phyloP scores from a whole-genome alignment of 1,284 basidiomycete genomes.

The Marasmius sp. region DNA sequence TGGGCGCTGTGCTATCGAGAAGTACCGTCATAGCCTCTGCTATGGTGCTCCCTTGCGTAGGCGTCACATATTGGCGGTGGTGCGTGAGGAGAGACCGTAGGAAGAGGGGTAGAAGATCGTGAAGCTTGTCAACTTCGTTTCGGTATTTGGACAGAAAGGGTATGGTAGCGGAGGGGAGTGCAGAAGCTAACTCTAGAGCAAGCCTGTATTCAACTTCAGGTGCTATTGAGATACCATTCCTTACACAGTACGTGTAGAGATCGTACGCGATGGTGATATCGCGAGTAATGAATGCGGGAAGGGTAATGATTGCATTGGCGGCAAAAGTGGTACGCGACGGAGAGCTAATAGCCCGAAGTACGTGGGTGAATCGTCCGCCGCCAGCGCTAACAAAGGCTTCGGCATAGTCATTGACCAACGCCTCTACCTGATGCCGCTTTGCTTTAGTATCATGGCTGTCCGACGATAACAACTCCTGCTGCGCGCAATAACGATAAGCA shows the following conservation, averaged over 20 bases:
- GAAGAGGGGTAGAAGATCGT: not conserved
- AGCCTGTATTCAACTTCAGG: not conserved
- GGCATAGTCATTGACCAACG: slow-evolving; percentile 26
- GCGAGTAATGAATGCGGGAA: slow-evolving; percentile 4
- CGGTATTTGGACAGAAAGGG: not conserved
- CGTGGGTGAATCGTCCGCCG: slow-evolving; percentile 19
- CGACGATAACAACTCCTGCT: slow-evolving; percentile 20
- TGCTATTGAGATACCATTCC: slow-evolving; percentile 12
- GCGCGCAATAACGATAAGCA: slow-evolving; percentile 21
- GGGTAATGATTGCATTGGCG: slow-evolving; percentile 12
- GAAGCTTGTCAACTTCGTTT: not conserved
- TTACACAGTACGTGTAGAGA: slow-evolving; percentile 15
- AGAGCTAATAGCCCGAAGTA: slow-evolving; percentile 19
- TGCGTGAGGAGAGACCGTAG: not conserved
- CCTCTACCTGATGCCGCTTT: slow-evolving; percentile 20
- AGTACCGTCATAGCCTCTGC: slow-evolving; percentile 5
- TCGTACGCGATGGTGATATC: not conserved
- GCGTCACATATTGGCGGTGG: not conserved
- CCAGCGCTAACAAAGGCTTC: slow-evolving; percentile 20
- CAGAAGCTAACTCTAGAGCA: slow-evolving; percentile 20
- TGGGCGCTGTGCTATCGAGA: slow-evolving; percentile 25
- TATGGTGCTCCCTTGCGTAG: not conserved
- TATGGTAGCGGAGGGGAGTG: slow-evolving; percentile 3
- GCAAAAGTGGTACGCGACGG: slow-evolving; percentile 2
- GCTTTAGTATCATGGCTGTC: slow-evolving; percentile 6